A percentile compares a stretch with the other conserved stretches of the same genome.
phyloP scores from a whole-genome alignment of 768 basidiomycete genomes.

The Leucogyrophana mollusca region DNA sequence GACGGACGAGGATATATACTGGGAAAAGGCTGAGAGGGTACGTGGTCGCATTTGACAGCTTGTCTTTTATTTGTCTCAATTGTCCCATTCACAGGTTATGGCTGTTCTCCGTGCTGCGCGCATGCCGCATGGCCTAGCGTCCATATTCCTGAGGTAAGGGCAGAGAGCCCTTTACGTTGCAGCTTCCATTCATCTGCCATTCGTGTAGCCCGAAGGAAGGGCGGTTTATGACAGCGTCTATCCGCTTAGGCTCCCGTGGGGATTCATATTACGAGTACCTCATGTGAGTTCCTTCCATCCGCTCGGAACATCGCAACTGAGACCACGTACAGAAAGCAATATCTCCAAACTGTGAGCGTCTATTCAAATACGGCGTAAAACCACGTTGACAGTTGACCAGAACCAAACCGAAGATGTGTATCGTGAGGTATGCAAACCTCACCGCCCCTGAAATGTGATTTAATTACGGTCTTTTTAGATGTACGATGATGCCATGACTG shows the following conservation, averaged over 20 bases:
- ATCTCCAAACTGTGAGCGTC: constrained; percentile 28
- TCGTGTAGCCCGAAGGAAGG: constrained; percentile 45
- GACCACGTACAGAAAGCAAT: constrained; percentile 24
- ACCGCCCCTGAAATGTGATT: background rate
- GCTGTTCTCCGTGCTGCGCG: constrained; percentile 60
- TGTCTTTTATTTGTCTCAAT: background rate
- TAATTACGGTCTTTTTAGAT: constrained; percentile 49
- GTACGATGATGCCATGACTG: constrained; percentile 85
- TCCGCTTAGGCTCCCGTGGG: constrained; percentile 87
- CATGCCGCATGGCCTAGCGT: constrained; percentile 70
- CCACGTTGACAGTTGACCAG: constrained; percentile 32
- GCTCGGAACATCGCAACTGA: background rate
- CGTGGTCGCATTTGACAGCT: background rate
- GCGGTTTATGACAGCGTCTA: constrained; percentile 61
- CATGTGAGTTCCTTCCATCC: constrained; percentile 44
- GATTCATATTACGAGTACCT: constrained; percentile 96
- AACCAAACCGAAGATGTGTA: constrained; percentile 77
- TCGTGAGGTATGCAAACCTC: constrained; percentile 51
- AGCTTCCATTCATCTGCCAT: constrained; percentile 10
- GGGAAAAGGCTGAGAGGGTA: constrained; percentile 78
- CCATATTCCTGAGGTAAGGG: constrained; percentile 80
- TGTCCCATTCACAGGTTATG: constrained; percentile 51
- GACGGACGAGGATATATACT: constrained; percentile 76
- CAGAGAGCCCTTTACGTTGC: constrained; percentile 14
- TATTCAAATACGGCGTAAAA: background rate